Percentiles rank a stretch among this genome's conserved stretches.
These are phyloP conservation scores for Ceratobasidium sp. DNA, from an alignment of 1,284 basidiomycete species.

Conservation along the genomic window DNA sequence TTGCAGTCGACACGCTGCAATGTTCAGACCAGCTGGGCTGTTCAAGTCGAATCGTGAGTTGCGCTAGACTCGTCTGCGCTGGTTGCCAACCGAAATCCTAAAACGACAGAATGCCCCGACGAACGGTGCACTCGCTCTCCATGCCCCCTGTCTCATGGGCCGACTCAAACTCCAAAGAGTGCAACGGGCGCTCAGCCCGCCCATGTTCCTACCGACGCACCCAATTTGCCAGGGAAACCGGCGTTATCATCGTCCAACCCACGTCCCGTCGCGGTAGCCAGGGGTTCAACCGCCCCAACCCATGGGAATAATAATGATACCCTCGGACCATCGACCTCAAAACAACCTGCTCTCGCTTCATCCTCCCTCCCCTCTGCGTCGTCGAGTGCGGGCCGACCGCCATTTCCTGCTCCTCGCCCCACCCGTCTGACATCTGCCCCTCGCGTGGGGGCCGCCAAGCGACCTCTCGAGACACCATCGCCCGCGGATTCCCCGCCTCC, in stretches of 20 bases:
- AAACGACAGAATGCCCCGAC: slow-evolving; percentile 28
- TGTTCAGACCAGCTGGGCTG: slow-evolving; percentile 37
- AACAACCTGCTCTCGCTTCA: not conserved
- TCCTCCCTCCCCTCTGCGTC: not conserved
- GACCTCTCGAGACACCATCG: slow-evolving; percentile 28
- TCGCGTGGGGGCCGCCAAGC: slow-evolving; percentile 16
- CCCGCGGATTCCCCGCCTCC: slow-evolving; percentile 9
- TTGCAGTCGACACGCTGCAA: not conserved
- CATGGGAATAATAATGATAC: slow-evolving; percentile 3
- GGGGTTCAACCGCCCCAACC: not conserved
- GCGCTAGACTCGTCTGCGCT: not conserved
- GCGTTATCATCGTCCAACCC: not conserved
- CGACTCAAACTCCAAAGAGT: slow-evolving; percentile 3
- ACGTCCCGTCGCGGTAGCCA: slow-evolving; percentile 2
- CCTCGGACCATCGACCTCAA: slow-evolving; percentile 13
- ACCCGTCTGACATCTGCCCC: slow-evolving; percentile 11
- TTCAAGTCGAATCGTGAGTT: slow-evolving; percentile 36
- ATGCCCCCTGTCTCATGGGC: slow-evolving; percentile 25
- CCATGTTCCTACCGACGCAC: slow-evolving; percentile 25
- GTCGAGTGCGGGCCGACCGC: slow-evolving; percentile 30
- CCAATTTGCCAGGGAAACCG: slow-evolving; percentile 29
- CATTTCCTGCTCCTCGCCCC: not conserved
- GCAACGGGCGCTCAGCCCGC: not conserved
- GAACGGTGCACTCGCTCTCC: slow-evolving; percentile 34
- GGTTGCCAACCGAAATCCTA: not conserved